These are phyloP conservation scores for Boletus rufocinnamomeus DNA, from an alignment of 768 basidiomycete species.

Conservation along the genomic window DNA sequence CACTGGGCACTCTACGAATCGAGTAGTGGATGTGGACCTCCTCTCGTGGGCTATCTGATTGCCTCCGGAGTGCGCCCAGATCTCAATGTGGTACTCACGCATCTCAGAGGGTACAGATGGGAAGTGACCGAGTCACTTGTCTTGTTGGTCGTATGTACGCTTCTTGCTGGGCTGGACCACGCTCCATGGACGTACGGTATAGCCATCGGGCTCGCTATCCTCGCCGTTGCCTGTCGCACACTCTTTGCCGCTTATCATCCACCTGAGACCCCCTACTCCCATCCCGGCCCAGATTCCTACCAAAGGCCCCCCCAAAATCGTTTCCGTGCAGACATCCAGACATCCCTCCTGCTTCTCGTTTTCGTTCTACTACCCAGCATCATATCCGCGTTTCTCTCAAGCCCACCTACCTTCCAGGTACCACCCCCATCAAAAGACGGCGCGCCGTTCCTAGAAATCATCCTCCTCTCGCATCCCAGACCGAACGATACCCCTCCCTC, in stretches of 20 bases:
- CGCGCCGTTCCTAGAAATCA: conserved; percentile 40
- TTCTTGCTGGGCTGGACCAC: conserved; percentile 33
- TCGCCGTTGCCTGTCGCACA: conserved; percentile 20
- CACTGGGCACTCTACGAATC: conserved; percentile 44
- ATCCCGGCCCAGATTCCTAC: conserved; percentile 1
- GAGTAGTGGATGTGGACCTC: conserved; percentile 40
- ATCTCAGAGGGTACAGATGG: conserved; percentile 16
- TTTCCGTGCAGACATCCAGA: conserved; percentile 19
- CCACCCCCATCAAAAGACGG: conserved; percentile 22
- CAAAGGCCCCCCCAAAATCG: conserved; percentile 3
- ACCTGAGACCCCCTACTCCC: background rate
- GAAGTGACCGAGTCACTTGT: conserved; percentile 18
- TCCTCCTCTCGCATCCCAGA: conserved; percentile 43
- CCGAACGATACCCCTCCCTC: conserved; percentile 33
- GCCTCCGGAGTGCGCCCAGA: conserved; percentile 19
- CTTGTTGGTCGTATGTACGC: conserved; percentile 11
- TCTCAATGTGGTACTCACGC: background rate
- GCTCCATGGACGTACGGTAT: conserved; percentile 44
- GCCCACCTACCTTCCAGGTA: conserved; percentile 4
- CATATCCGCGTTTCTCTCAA: conserved; percentile 3
- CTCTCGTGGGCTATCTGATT: conserved; percentile 29
- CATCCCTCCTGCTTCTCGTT: conserved; percentile 23
- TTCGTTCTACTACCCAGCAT: conserved; percentile 10
- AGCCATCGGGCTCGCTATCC: conserved; percentile 29
- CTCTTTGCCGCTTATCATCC: background rate